Evolutionary conservation across 2,329 filamentous ascomycete genomes (phyloP), one percentile per base, ranked within the genome.

Genomic region (Verticillium zaregamsianum): DNA sequence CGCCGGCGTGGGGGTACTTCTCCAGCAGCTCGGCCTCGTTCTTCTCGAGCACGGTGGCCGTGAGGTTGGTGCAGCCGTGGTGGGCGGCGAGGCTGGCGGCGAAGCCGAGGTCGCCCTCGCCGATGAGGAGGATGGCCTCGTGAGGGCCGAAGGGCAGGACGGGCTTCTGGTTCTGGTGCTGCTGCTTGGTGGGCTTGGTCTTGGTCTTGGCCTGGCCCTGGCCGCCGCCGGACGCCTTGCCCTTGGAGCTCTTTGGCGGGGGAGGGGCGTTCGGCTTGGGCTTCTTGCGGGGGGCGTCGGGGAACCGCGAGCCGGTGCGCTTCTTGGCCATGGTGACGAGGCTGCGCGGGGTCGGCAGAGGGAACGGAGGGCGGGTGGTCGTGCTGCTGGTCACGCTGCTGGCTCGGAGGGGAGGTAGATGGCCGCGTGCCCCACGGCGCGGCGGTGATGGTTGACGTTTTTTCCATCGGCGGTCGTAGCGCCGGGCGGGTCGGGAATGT

Each of bases 91-190:
- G 80, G 2, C 86, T 88, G 32, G 83, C 82, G 14, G 90, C 85
- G 73, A 93, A 94, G 72, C 89, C 92, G 70, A 95, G 86, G 74
- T 96, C 91, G 66, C 87, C 91, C 72, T 95, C 91, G 69, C 91
- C 91, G 59, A 94, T 77, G 3, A 94, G 84, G 7, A 95, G 85
- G 65, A 94, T 92, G 68, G 83, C 78, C 66, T 93, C 86, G 68
- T 83, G 76, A 45, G 83, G 77, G 28, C 80, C 74, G 74, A 94
- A 93, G 17, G 91, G 91, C 25, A 93, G 87, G 4, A 79, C 84
- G 28, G 81, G 86, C 66, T 75, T 74, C 66, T 70, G 68, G 59
- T 75, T 71, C 59, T 72, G 69, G 7, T 66, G 65, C 54, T 72
- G 68, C 37, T 68, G 61, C 57, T 66, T 65, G 28, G 58, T 49